These are phyloP conservation scores for Stagonosporopsis cucurbitacearum DNA, from an alignment of 2,329 filamentous ascomycete genomes.

Conservation along the genomic window DNA sequence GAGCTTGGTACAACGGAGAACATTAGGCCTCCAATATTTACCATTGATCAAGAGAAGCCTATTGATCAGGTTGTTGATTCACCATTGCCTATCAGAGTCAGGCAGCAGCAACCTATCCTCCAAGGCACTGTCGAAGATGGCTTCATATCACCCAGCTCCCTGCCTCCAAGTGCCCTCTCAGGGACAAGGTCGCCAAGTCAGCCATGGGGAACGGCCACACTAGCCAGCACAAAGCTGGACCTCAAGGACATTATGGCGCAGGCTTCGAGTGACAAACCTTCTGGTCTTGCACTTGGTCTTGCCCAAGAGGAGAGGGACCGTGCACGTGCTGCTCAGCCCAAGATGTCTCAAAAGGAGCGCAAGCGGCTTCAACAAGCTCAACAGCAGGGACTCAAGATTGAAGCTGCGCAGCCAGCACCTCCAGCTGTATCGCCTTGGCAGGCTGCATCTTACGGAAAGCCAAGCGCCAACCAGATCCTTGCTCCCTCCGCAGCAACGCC, in stretches of 20 bases:
- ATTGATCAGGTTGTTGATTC: constrained; percentile 27
- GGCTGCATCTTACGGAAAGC: constrained; percentile 41
- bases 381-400: constrained; percentile 39
- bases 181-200: constrained; percentile 41
- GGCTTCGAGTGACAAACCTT: constrained; percentile 58
- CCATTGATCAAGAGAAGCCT: constrained; percentile 11
- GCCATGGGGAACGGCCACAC: constrained; percentile 61
- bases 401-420: constrained; percentile 39
- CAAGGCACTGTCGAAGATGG: constrained; percentile 2
- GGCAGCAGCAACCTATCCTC: constrained; percentile 10
- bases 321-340: constrained; percentile 55
- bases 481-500: constrained; percentile 7
- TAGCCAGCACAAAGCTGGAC: constrained; percentile 70
- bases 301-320: constrained; percentile 52
- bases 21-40: constrained; percentile 37
- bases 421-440: constrained; percentile 46
- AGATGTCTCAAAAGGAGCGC: constrained; percentile 89
- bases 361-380: constrained; percentile 63
- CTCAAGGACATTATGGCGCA: constrained; percentile 79
- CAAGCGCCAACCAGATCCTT: constrained; percentile 28
- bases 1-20: constrained; percentile 14
- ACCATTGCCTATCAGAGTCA: constrained; percentile 32
- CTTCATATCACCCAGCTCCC: constrained; percentile 29
- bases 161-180: constrained; percentile 28
- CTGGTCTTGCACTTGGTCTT: constrained; percentile 61